phyloP scores from a whole-genome alignment of 1,284 basidiomycete species.

The Ceratobasidium sp. region DNA sequence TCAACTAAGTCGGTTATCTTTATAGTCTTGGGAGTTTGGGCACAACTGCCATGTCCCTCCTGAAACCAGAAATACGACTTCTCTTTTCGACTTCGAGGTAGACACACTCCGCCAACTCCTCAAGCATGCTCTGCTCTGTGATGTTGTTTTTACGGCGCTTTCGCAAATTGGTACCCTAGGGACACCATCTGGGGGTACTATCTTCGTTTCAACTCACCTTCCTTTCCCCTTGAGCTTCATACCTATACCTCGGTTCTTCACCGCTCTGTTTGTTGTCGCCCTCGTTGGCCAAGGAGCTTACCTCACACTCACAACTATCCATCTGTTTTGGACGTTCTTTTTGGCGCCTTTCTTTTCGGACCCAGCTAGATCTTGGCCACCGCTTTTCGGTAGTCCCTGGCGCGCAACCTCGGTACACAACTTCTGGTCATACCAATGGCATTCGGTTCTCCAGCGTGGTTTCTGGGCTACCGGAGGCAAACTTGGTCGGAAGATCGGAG shows the following conservation, averaged over 20 bases:
- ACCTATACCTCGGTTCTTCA: slow-evolving; percentile 19
- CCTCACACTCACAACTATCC: slow-evolving; percentile 20
- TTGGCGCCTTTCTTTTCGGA: slow-evolving; percentile 30
- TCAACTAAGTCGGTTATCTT: background rate
- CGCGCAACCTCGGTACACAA: slow-evolving; percentile 34
- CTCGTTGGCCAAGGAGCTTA: slow-evolving; percentile 14
- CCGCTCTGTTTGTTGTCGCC: slow-evolving; percentile 1
- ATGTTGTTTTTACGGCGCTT: slow-evolving; percentile 7
- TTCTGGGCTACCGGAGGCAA: slow-evolving; percentile 38
- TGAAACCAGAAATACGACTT: slow-evolving; percentile 23
- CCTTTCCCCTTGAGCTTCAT: slow-evolving; percentile 15
- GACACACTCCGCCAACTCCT: slow-evolving; percentile 6
- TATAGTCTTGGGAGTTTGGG: slow-evolving; percentile 32
- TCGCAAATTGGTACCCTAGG: slow-evolving; percentile 21
- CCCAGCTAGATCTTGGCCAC: slow-evolving; percentile 40
- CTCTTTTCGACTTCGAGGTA: slow-evolving; percentile 30
- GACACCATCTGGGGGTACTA: slow-evolving; percentile 15
- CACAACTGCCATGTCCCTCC: slow-evolving; percentile 27
- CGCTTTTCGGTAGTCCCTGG: slow-evolving; percentile 25
- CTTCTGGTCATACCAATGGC: slow-evolving; percentile 42
- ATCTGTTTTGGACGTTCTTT: slow-evolving; percentile 19
- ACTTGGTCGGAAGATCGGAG: slow-evolving; percentile 28
- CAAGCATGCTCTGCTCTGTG: slow-evolving; percentile 17
- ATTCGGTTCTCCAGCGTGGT: slow-evolving; percentile 35
- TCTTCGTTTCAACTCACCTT: slow-evolving; percentile 27